Evolutionary conservation across 352 stramenopile species (phyloP), one percentile per base, ranked within the genome.

Genomic region (Globisporangium cederbergense): DNA sequence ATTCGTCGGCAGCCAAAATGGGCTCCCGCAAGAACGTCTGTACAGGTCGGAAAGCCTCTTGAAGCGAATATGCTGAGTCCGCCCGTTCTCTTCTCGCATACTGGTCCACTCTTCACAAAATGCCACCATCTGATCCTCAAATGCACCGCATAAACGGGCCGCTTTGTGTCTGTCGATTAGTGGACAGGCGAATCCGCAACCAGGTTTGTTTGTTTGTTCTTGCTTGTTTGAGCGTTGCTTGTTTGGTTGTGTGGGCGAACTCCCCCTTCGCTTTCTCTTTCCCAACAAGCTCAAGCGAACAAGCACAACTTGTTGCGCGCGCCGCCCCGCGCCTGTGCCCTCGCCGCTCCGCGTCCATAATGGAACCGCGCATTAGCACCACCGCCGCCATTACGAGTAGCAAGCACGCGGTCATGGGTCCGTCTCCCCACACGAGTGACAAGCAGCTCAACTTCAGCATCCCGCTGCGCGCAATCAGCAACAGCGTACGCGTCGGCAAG

Each of bases 361-460:
- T 56, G 51, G 51, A 58, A 28, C 51, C 51, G 25, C 25, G 25
- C 36, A n/a, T 32, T 28, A 40, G 28, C 13, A n/a, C 2, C 50
- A 38, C 32, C 32, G 7, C 32, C 7, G 32, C 32, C 32, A 36
- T 36, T 36, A 36, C 3, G 28, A 25, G 10, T 30, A 18, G 8
- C 51, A 57, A 42, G 51, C 30, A 22, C 13, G n/a, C 40, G 3
- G 55, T 25, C 14, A 47, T 47, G 38, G 47, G 11, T 18, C 42
- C 43, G 55, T 61, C 55, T 3, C 38, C 45, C 22, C 42, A n/a
- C 42, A 14, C 42, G 30, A 58, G 51, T 18, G 9, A 18, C 51
- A 58, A 58, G 51, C 58, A 43, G 34, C 47, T 64, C 45, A 43
- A 64, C 34, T 64, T 64, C 58, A 64, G 58, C 30, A 64, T 64